phyloP scores from a whole-genome alignment of 768 basidiomycete species.

The Lactifluus hygrophoroides region DNA sequence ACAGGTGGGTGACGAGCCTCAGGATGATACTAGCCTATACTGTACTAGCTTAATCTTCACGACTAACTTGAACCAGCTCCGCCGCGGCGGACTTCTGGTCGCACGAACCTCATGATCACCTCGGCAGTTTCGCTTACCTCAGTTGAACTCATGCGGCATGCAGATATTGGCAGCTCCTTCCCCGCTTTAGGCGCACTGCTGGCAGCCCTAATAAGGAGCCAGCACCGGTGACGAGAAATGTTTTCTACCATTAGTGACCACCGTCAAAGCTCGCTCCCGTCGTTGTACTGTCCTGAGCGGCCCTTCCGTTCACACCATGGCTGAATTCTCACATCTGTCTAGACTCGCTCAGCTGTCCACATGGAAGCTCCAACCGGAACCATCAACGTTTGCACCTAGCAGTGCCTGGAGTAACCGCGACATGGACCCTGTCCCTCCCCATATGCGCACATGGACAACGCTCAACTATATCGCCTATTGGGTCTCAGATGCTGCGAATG shows the following conservation, averaged over 20 bases:
- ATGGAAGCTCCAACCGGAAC: constrained; percentile 46
- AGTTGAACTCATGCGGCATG: neutral
- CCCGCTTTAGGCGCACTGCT: neutral
- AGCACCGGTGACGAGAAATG: neutral
- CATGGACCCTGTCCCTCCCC: constrained; percentile 64
- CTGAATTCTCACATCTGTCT: neutral
- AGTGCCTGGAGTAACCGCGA: constrained; percentile 63
- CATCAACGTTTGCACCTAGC: constrained; percentile 48
- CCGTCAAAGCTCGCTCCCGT: neutral
- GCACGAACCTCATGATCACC: too few relatives aligned
- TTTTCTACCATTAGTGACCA: too few relatives aligned
- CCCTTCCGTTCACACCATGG: neutral
- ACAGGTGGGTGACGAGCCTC: too few relatives aligned
- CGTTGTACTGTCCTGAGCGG: neutral
- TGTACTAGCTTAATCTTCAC: too few relatives aligned
- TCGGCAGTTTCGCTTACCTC: too few relatives aligned
- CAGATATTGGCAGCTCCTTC: neutral
- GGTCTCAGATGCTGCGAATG: constrained; percentile 30
- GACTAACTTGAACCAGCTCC: too few relatives aligned
- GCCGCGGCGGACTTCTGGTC: too few relatives aligned
- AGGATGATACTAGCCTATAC: too few relatives aligned
- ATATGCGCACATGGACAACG: constrained; percentile 56
- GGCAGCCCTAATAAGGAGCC: neutral
- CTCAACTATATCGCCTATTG: constrained; percentile 61
- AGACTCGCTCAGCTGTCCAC: constrained; percentile 24